Conservation (phyloP, 805 yeast genomes). For the Metschnikowia bowlesiae region DNA sequence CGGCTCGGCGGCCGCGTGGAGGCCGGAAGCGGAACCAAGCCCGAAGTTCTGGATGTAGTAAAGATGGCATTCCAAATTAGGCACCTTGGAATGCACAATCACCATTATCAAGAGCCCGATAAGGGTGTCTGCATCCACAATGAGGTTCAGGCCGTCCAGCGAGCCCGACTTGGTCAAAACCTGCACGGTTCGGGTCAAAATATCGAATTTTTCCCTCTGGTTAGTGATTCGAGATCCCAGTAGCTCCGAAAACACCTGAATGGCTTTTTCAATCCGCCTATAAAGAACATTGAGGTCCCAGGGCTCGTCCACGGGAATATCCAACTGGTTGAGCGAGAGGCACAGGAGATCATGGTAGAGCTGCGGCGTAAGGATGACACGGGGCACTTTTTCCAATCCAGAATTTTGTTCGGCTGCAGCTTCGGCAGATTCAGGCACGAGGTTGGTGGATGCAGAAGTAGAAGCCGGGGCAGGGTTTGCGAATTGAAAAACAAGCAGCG, state of each 20-base stretch:
- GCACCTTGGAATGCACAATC: constrained; percentile 56
- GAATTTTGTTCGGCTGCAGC: neutral
- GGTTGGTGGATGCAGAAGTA: too few relatives aligned
- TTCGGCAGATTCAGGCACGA: neutral
- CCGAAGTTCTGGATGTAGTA: constrained; percentile 63
- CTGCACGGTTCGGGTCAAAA: constrained; percentile 50
- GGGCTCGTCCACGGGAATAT: constrained; percentile 38
- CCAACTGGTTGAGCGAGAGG: constrained; percentile 49
- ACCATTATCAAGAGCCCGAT: constrained; percentile 71
- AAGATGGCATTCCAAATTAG: constrained; percentile 58
- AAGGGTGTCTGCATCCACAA: constrained; percentile 77
- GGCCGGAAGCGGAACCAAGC: constrained; percentile 10
- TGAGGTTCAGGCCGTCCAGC: constrained; percentile 15
- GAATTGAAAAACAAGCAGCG: constrained; percentile 35
- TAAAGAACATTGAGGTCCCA: constrained; percentile 35
- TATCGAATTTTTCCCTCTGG: constrained; percentile 44
- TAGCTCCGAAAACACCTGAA: constrained; percentile 44
- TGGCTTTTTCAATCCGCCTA: constrained; percentile 47
- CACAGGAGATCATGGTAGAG: constrained; percentile 34
- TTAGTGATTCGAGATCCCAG: constrained; percentile 37
- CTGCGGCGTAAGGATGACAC: constrained; percentile 21
- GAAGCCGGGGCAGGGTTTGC: constrained; percentile 6
- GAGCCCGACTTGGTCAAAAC: constrained; percentile 35
- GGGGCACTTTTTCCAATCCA: too few relatives aligned
- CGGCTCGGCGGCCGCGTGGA: constrained; percentile 18